A percentile compares a stretch with the other conserved stretches of the same genome.
Evolutionary conservation across 192 early-diverging fungal genomes (phyloP).

Genomic region (Backusella liffmaniae): DNA sequence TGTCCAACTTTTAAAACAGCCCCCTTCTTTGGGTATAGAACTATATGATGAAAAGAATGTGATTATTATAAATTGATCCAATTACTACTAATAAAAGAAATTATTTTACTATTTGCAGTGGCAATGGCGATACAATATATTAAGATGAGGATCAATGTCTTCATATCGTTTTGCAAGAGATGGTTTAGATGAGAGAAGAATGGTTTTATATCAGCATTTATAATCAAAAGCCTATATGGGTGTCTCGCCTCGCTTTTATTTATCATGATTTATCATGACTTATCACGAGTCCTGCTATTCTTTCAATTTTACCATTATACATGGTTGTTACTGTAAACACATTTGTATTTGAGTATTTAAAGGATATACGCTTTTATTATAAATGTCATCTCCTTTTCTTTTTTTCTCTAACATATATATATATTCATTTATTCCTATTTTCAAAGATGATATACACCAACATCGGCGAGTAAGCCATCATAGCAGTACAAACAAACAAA

Average conservation of each 20-base stretch:
- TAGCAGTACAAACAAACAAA: neutral
- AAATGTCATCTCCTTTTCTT: too few species aligned
- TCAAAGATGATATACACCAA: neutral
- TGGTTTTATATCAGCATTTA: neutral
- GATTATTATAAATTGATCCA: neutral
- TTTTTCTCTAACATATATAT: neutral
- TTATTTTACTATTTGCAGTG: neutral
- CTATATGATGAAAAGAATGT: neutral
- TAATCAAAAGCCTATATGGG: neutral
- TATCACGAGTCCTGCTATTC: neutral
- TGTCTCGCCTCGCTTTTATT: neutral
- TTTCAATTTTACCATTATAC: too few species aligned
- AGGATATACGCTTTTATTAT: neutral
- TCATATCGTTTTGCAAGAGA: neutral
- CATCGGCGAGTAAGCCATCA: neutral
- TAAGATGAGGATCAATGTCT: neutral
- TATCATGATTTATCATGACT: neutral
- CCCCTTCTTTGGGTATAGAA: neutral
- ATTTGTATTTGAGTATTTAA: neutral
- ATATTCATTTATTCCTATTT: neutral
- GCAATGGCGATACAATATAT: neutral
- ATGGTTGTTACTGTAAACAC: too few species aligned
- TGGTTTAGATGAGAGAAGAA: neutral
- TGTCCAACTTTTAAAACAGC: neutral
- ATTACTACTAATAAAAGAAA: neutral